A percentile compares a stretch with the other conserved stretches of the same genome.
Conservation (phyloP, 164 flowering plant species). For the Nelumbo lutea region DNA sequence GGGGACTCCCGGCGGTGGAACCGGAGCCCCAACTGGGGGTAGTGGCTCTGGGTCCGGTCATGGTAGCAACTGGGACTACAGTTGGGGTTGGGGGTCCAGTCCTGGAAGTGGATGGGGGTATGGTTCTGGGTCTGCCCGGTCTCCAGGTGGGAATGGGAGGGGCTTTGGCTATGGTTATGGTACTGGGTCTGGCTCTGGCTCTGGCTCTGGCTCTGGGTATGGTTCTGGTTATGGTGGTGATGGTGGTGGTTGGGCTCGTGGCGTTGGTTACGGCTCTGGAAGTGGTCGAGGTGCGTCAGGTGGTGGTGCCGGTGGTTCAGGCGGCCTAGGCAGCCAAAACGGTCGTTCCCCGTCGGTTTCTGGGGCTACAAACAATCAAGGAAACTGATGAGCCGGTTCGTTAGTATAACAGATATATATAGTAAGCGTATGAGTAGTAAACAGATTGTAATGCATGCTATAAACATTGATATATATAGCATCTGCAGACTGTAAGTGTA, state of each 20-base stretch:
- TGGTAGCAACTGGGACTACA: slow-evolving; percentile 60
- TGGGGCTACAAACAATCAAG: slow-evolving; percentile 2
- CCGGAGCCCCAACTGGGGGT: slow-evolving; percentile 28
- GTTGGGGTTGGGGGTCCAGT: slow-evolving; percentile 75
- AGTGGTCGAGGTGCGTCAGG: slow-evolving; percentile 8
- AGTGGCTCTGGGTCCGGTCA: slow-evolving; percentile 70
- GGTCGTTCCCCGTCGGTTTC: slow-evolving; percentile 1
- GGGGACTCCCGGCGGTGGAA: slow-evolving; percentile 13
- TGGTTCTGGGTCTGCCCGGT: slow-evolving; percentile 69
- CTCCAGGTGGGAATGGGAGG: slow-evolving; percentile 50
- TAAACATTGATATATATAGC: too few species aligned
- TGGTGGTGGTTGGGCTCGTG: slow-evolving; percentile 1
- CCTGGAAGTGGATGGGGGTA: slow-evolving; percentile 74
- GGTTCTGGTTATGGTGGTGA: slow-evolving; percentile 8
- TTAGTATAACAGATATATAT: too few species aligned
- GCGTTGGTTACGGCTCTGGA: slow-evolving; percentile 8
- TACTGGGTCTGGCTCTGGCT: slow-evolving; percentile 35
- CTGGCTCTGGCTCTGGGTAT: slow-evolving; percentile 22
- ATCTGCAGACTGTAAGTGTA: too few species aligned
- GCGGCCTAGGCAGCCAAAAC: not conserved
- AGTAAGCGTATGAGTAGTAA: too few species aligned
- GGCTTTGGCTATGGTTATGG: slow-evolving; percentile 63
- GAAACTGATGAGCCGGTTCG: slow-evolving; percentile 5
- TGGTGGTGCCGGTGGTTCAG: slow-evolving; percentile 14
- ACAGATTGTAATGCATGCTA: too few species aligned